These are phyloP conservation scores for Lichina pygmaea DNA, from an alignment of 495 filamentous ascomycete genomes.

Conservation along the genomic window DNA sequence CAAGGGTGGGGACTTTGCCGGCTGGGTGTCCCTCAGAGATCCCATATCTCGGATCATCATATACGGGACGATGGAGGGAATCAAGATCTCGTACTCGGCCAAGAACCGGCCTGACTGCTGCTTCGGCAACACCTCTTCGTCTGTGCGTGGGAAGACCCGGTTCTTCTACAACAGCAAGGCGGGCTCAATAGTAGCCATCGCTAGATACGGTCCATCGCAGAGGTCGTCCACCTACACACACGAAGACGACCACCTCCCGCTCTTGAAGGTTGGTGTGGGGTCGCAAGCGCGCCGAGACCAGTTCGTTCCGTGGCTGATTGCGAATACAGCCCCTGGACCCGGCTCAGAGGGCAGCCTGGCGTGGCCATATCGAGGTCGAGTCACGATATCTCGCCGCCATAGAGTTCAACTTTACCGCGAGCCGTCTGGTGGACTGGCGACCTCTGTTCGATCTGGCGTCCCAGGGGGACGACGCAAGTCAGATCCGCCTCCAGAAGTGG, in stretches of 20 bases:
- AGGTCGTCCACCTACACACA: no score
- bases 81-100: slow-evolving; percentile 1
- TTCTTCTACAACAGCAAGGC: neutral
- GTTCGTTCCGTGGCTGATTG: no score
- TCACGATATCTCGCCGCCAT: slow-evolving; percentile 1
- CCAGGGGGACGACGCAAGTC: neutral
- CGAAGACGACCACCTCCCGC: neutral
- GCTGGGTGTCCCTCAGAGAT: slow-evolving; percentile 1
- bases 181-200: neutral
- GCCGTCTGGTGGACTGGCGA: neutral
- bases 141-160: neutral
- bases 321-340: neutral
- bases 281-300: no score
- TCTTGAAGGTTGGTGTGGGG: neutral
- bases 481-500: neutral
- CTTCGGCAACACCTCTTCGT: slow-evolving; percentile 1
- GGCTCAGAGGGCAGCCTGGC: neutral
- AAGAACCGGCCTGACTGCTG: neutral
- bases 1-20: neutral
- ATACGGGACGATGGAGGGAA: slow-evolving; percentile 1
- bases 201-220: neutral
- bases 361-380: neutral
- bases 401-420: neutral
- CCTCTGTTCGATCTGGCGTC: neutral
- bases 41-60: neutral